Base-by-base conservation (phyloP, 2,329 filamentous ascomycete genomes). In the Xylariaceae sp. region DNA sequence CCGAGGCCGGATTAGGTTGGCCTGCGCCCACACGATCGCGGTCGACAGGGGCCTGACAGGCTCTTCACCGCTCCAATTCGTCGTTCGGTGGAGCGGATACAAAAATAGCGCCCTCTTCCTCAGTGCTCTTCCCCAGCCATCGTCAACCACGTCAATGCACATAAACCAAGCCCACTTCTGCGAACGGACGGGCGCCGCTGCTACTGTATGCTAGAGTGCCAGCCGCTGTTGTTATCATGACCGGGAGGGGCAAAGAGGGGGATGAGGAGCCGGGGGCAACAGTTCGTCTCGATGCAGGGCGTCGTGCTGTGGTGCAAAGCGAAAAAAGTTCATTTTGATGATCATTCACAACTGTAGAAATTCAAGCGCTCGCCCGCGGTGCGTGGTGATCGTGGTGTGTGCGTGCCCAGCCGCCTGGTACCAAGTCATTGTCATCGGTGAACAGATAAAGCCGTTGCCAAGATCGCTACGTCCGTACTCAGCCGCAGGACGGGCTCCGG, bases 111-210 rank as follows among this genome's bases (percentile, higher is more conserved):
- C 44, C 34, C 18, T 26, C 37, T 52, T 37, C 41, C 48, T 40
- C 40, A 30, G 19, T 22, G 18, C 15, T 32, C 32, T 32, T 29
- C 42, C 57, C 57, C 57, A 60, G 57, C 57, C 57, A 60, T 56
- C 55, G 53, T 53, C 30, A n/a, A 58, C 57, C 57, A 60, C 57
- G 57, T 60, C 57, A 54, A 50, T 51, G 32, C 1, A 19, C 10
- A 19, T 26, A 43, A 21, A 29, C 43, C 39, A 32, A 42, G 32
- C 49, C 54, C 47, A 47, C 51, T 43, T 41, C 21, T 29, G 41
- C 16, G 41, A 43, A 29, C 19, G 41, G 29, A 29, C 21, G 41
- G 22, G n/a, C 21, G 41, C 41, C 12, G 13, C 32, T 34, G 32
- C 32, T 12, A 15, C 32, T 34, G 10, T 34, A 34, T 6, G 21